phyloP scores from a whole-genome alignment of 352 stramenopile species.

The Pythium utonaiense region DNA sequence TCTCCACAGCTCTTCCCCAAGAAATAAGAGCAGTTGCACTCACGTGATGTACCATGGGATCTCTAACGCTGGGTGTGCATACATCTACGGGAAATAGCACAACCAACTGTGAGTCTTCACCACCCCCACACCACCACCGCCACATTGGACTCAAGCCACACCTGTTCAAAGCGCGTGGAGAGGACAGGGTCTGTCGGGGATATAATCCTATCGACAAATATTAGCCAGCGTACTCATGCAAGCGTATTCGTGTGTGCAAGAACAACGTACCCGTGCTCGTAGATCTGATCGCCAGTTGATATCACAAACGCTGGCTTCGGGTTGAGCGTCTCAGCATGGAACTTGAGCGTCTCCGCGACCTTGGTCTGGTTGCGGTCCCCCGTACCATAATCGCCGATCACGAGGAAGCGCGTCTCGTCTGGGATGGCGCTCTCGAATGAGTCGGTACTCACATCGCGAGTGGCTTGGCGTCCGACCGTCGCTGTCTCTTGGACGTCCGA shows the following conservation, averaged over 20 bases:
- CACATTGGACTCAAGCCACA: conserved; percentile 12
- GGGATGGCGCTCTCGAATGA: conserved; percentile 47
- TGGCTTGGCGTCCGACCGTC: conserved; percentile 6
- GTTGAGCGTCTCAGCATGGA: conserved; percentile 49
- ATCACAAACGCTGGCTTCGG: conserved; percentile 71
- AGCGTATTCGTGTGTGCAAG: too few species aligned
- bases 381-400: conserved; percentile 81
- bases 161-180: conserved; percentile 71
- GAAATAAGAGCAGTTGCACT: conserved; percentile 18
- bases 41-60: conserved; percentile 87
- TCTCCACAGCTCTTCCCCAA: too few species aligned
- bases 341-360: conserved; percentile 59
- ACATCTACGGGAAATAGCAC: too few species aligned
- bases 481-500: not conserved
- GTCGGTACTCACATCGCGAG: conserved; percentile 2
- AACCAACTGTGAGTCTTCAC: too few species aligned
- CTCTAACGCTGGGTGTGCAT: conserved; percentile 52
- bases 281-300: conserved; percentile 84
- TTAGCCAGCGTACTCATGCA: not conserved
- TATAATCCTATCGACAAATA: conserved; percentile 37
- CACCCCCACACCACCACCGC: too few species aligned
- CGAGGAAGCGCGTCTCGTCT: conserved; percentile 66
- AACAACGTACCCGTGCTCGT: conserved; percentile 63
- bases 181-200: conserved; percentile 56
- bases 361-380: conserved; percentile 54